A percentile compares a stretch with the other conserved stretches of the same genome.
Evolutionary conservation across 2,329 filamentous ascomycete genomes (phyloP).

Genomic region (Phaeosphaeriaceae sp.): DNA sequence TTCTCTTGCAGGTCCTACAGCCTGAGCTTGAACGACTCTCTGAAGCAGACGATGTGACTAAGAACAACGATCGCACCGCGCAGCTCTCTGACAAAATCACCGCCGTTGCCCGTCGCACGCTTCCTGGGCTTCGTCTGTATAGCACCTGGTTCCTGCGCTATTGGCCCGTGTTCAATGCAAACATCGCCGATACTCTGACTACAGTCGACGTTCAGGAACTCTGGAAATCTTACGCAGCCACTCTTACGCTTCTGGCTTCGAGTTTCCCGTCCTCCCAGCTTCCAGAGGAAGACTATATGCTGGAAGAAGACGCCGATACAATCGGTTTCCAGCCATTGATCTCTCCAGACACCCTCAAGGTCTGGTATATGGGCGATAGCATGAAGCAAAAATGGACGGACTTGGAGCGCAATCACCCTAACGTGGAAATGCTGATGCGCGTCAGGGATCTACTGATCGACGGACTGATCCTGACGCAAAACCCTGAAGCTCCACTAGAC

Average conservation of each 20-base stretch:
- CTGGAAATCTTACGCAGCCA: constrained; percentile 70
- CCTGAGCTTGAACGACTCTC: constrained; percentile 70
- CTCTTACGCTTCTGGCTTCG: constrained; percentile 64
- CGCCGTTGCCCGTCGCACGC: constrained; percentile 63
- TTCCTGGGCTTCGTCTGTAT: constrained; percentile 71
- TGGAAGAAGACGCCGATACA: constrained; percentile 72
- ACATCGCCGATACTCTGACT: constrained; percentile 61
- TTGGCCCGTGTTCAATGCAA: constrained; percentile 60
- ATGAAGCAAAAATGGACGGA: constrained; percentile 62
- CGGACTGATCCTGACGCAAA: constrained; percentile 63
- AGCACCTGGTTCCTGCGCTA: constrained; percentile 70
- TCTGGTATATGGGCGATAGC: constrained; percentile 58
- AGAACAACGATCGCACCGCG: constrained; percentile 40
- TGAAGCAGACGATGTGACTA: constrained; percentile 53
- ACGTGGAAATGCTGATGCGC: constrained; percentile 71
- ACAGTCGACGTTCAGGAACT: constrained; percentile 65
- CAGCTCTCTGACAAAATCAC: constrained; percentile 60
- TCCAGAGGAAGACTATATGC: constrained; percentile 64
- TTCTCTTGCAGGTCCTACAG: constrained; percentile 72
- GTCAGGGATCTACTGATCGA: constrained; percentile 68
- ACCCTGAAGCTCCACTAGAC: constrained; percentile 56
- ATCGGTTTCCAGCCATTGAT: constrained; percentile 69
- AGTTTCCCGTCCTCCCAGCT: constrained; percentile 65
- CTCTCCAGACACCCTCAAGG: constrained; percentile 55
- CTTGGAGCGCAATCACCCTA: constrained; percentile 61